Percentiles rank a stretch among this genome's conserved stretches.
These are phyloP conservation scores for Penicillium sp. DNA, from an alignment of 2,329 filamentous ascomycete species.

Conservation along the genomic window DNA sequence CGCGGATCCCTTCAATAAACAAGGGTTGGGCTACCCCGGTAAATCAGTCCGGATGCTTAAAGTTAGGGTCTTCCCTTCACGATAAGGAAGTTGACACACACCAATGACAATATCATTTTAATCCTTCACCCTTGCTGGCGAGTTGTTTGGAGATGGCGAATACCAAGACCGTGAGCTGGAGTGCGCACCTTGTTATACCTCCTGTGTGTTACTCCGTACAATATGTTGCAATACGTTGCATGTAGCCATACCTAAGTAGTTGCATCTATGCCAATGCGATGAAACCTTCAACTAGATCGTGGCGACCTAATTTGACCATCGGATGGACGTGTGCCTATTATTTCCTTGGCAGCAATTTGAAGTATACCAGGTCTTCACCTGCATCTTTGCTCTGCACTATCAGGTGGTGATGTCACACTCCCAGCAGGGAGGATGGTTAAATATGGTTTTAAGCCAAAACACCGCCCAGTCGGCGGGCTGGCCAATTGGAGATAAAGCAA, in stretches of 20 bases:
- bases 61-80: constrained; percentile 2
- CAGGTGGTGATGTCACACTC: constrained; percentile 6
- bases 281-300: not conserved
- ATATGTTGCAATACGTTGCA: not conserved
- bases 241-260: not conserved
- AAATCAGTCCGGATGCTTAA: not conserved
- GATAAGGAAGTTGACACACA: constrained; percentile 6
- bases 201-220: not conserved
- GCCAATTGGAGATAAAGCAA: not conserved
- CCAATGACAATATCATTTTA: not conserved
- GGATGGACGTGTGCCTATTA: not conserved
- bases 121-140: not conserved
- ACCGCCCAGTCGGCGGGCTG: not conserved
- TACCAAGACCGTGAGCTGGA: not conserved
- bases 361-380: not conserved
- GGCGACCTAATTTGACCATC: not conserved
- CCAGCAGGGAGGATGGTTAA: not conserved
- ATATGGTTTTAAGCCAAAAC: not conserved
- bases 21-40: not conserved
- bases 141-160: not conserved
- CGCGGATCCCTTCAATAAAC: not conserved
- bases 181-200: not conserved
- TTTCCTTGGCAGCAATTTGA: not conserved
- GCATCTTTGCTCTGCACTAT: not conserved
- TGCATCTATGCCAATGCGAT: not conserved